Conservation (phyloP, 306 rosid species). For the Carpinus fangiana region DNA sequence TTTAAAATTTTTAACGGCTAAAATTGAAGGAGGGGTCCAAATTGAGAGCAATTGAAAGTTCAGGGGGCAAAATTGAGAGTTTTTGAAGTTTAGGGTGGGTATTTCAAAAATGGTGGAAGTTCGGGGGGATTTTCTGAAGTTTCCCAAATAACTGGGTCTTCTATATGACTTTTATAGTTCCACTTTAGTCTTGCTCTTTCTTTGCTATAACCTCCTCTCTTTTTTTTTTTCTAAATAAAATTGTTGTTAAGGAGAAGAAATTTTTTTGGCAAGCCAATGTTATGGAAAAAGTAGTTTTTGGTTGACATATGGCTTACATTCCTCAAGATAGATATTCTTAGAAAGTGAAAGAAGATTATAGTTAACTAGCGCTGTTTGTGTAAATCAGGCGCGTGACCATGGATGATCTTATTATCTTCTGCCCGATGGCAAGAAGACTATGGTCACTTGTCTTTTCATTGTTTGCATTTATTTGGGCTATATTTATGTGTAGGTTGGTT, state of each 20-base stretch:
- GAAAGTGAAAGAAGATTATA: not conserved
- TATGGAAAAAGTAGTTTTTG: not conserved
- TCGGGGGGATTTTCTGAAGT: no score
- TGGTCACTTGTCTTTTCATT: not conserved
- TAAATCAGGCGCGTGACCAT: not conserved
- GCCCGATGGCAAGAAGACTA: not conserved
- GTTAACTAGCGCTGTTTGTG: not conserved
- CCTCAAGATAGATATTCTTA: not conserved
- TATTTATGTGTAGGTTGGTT: not conserved
- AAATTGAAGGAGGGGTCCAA: no score
- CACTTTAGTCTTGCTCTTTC: no score
- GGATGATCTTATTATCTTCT: not conserved
- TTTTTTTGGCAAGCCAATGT: not conserved
- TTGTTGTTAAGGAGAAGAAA: not conserved
- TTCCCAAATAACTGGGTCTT: no score
- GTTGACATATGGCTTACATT: not conserved
- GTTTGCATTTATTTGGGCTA: not conserved
- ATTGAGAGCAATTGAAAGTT: no score
- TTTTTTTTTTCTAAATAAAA: no score
- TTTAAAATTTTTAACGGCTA: no score
- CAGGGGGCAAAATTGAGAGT: no score
- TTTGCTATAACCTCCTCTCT: no score
- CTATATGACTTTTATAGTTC: no score
- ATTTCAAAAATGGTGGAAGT: no score
- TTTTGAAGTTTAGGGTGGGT: no score